Evolutionary conservation across 306 rosid species (phyloP).

Genomic region (Castanea crenata): DNA sequence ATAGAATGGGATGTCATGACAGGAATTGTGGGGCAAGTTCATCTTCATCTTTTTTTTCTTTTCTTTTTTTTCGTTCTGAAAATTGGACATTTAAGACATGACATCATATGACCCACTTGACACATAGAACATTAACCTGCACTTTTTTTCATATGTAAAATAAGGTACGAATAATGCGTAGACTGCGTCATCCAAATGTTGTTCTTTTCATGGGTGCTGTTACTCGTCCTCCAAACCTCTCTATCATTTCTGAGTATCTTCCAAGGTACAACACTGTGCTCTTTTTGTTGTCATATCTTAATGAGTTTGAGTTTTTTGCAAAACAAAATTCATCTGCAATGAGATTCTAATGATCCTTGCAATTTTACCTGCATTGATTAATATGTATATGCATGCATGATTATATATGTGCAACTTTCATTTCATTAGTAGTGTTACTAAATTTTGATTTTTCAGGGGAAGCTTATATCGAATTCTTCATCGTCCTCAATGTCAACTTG

Average conservation of each 20-base stretch:
- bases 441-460: constrained; percentile 59
- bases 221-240: constrained; percentile 95
- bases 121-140: constrained; percentile 3
- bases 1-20: not conserved
- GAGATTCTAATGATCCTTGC: constrained; percentile 10
- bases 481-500: constrained; percentile 84
- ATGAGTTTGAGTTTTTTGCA: not conserved
- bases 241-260: constrained; percentile 92
- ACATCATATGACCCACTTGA: not conserved
- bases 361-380: constrained; percentile 1
- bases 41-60: no score
- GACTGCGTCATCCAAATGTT: constrained; percentile 94
- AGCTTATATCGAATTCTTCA: constrained; percentile 88
- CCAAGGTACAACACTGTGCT: constrained; percentile 63
- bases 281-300: not conserved
- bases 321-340: not conserved
- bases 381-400: constrained; percentile 1
- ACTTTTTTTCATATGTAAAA: constrained; percentile 26
- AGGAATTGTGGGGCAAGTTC: not conserved
- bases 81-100: not conserved
- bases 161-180: constrained; percentile 97
- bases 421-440: constrained; percentile 9
- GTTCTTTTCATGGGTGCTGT: constrained; percentile 99
- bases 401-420: not conserved
- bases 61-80: not conserved